A percentile compares a stretch with the other conserved stretches of the same genome.
Conservation (phyloP, 176 grass and related monocot genomes). For the Eragrostis curvula region DNA sequence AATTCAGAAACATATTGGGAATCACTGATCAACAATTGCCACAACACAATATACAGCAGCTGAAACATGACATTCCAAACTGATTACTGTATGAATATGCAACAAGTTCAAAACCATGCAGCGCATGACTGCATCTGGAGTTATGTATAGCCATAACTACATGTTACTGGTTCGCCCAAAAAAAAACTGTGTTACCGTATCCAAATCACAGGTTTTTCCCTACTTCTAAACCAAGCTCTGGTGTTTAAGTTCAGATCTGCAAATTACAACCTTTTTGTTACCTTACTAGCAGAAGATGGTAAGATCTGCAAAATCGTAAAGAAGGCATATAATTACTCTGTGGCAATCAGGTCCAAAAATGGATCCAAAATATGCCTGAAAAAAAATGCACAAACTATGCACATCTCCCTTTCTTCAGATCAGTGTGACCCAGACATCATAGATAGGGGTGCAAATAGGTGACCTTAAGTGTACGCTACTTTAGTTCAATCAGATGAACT, state of each 20-base stretch:
- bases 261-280: conserved; percentile 1
- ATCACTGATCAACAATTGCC: conserved; percentile 1
- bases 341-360: not conserved
- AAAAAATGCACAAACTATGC: conserved; percentile 18
- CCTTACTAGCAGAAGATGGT: not conserved
- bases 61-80: not conserved
- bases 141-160: not conserved
- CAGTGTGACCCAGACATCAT: not conserved
- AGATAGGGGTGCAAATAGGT: not conserved
- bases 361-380: not conserved
- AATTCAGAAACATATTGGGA: conserved; percentile 13
- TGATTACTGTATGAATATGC: conserved; percentile 3
- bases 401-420: not conserved
- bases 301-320: not conserved
- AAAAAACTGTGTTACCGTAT: no score
- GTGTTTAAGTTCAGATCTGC: not conserved
- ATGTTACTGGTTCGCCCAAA: no score
- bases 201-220: not conserved
- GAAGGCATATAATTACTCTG: not conserved
- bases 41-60: not conserved
- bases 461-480: not conserved
- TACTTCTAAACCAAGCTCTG: not conserved
- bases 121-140: not conserved
- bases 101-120: conserved; percentile 15
- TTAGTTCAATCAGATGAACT: not conserved